Base-by-base conservation (phyloP, 2,329 filamentous ascomycete genomes). In the Nigrospora osmanthi region DNA sequence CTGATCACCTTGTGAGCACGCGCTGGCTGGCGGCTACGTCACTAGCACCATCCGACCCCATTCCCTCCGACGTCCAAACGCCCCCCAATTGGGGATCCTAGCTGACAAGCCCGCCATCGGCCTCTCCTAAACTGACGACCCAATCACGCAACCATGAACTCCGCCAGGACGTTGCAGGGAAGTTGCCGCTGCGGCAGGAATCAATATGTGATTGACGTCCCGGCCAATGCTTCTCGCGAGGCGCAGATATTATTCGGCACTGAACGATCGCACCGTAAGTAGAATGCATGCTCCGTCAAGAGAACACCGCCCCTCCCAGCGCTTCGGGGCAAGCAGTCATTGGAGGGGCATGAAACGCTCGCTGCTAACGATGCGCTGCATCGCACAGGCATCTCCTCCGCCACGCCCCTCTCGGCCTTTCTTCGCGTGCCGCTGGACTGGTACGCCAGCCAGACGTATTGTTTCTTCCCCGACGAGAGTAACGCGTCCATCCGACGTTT, bases 151-250 rank as follows among this genome's bases (percentile, higher is more conserved):
- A 66, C 52, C 45, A 78, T 78, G 75, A 71, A 60, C 57, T 60
- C 64, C 42, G 59, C 65, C 46, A 68, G 76, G 49, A 74, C 75
- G 35, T 75, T 95, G 46, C 80, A 77, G 52, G 89, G 89, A 56
- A 79, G 82, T 52, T 95, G 90, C 69, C 82, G 85, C 43, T 96
- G 90, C 64, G 89, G 89, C 46, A 81, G 90, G 49, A 95, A 93
- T 59, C 76, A 83, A 59, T 95, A 95, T 67, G 73, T 81, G 47
- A 80, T 95, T 53, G 67, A 78, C 38, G 73, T 91, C 19, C 89
- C 89, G 2, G 62, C 71, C 16, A 65, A 73, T 54, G 69, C 76
- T 35, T 65, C 69, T 35, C 68, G 80, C 32, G 66, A 75, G 42
- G 80, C 83, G 14, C 75, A 81, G 53, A 80, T 94, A 17, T 78